Conservation (phyloP, 1,284 basidiomycete species). For the Leccinum subrobustum region DNA sequence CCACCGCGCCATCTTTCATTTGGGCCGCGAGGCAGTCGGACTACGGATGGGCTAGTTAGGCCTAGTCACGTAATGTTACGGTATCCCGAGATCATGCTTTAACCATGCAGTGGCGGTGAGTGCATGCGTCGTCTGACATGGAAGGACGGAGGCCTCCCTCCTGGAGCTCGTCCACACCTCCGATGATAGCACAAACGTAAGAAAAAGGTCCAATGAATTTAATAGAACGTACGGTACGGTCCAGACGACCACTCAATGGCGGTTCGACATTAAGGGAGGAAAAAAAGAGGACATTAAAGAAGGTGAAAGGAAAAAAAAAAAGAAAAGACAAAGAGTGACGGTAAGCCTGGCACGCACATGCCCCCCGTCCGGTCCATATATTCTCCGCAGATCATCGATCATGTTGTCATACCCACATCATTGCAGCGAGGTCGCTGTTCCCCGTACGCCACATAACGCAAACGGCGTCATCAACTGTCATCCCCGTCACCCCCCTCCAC, state of each 20-base stretch:
- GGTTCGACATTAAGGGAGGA: conserved; percentile 5
- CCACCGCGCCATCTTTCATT: no score
- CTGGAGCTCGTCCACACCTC: conserved; percentile 3
- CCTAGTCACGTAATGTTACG: conserved; percentile 31
- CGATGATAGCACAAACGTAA: conserved; percentile 23
- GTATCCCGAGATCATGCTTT: conserved; percentile 31
- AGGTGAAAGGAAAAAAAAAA: not conserved
- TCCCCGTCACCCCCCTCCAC: conserved; percentile 17
- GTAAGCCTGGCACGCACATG: conserved; percentile 6
- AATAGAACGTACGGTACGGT: conserved; percentile 21
- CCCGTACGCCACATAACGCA: conserved; percentile 31
- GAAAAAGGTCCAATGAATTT: conserved; percentile 10
- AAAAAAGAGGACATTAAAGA: conserved; percentile 17
- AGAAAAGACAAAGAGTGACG: conserved; percentile 3
- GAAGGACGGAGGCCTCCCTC: not conserved
- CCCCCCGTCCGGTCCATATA: conserved; percentile 13
- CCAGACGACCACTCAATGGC: conserved; percentile 14
- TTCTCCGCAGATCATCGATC: conserved; percentile 31
- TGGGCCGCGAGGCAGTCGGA: no score
- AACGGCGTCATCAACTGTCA: conserved; percentile 32
- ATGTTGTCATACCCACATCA: conserved; percentile 33
- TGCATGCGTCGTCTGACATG: conserved; percentile 11
- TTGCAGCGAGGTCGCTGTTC: conserved; percentile 32
- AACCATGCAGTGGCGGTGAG: conserved; percentile 34
- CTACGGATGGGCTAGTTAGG: conserved; percentile 2